Conservation (phyloP, 768 basidiomycete genomes). For the Tubosaeta sp. region DNA sequence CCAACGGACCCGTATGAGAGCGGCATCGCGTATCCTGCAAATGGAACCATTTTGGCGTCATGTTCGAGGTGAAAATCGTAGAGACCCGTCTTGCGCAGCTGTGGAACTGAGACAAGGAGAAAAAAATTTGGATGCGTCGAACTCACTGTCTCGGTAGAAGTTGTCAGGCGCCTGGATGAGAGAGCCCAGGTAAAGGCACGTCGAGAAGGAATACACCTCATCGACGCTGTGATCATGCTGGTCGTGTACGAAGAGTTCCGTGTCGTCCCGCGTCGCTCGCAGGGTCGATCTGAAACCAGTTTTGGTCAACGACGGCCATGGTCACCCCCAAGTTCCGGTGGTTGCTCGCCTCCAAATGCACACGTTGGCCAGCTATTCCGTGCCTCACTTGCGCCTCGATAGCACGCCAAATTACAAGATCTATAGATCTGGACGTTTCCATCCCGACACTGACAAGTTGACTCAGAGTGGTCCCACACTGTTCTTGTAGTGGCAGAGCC, state of each 20-base stretch:
- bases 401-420: no score
- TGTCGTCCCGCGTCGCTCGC: background rate
- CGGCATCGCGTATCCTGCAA: constrained; percentile 96
- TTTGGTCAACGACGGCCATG: background rate
- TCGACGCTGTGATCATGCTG: constrained; percentile 4
- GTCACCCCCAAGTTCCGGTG: background rate
- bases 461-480: background rate
- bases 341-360: no score
- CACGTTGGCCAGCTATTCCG: background rate
- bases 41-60: constrained; percentile 92
- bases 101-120: background rate
- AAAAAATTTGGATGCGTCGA: background rate
- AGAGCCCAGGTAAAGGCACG: background rate
- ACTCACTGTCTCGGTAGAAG: constrained; percentile 19
- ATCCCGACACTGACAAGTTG: background rate
- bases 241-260: background rate
- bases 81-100: constrained; percentile 66
- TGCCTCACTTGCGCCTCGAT: background rate
- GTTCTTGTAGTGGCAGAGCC: background rate
- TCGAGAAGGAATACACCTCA: constrained; percentile 2
- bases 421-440: background rate
- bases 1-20: constrained; percentile 79
- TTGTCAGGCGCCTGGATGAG: constrained; percentile 15
- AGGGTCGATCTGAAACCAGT: background rate
- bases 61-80: constrained; percentile 85